Conservation (phyloP, 768 basidiomycete species). For the Thelephora ganbajun region DNA sequence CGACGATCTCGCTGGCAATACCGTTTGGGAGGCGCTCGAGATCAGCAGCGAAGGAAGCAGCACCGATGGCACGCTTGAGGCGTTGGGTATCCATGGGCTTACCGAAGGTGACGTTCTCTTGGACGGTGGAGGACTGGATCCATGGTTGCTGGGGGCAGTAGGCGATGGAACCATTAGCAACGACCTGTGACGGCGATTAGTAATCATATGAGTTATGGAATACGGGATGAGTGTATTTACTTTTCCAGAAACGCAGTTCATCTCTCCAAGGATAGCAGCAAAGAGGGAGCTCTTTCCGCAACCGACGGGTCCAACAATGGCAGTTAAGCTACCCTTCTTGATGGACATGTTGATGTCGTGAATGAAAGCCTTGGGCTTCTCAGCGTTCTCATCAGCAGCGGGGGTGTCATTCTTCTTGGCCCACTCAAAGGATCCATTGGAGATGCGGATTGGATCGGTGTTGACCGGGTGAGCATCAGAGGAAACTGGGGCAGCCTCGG, state of each 20-base stretch:
- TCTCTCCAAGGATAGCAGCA: slow-evolving; percentile 18
- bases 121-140: slow-evolving; percentile 17
- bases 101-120: slow-evolving; percentile 19
- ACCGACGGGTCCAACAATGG: slow-evolving; percentile 57
- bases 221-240: background rate
- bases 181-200: slow-evolving; percentile 4
- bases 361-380: slow-evolving; percentile 21
- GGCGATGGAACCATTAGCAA: slow-evolving; percentile 14
- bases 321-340: slow-evolving; percentile 43
- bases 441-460: slow-evolving; percentile 3
- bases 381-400: slow-evolving; percentile 4
- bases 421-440: background rate
- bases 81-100: slow-evolving; percentile 14
- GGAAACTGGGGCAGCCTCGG: slow-evolving; percentile 6
- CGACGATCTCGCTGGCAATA: slow-evolving; percentile 30
- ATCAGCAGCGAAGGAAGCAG: slow-evolving; percentile 17
- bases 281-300: slow-evolving; percentile 36
- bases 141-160: slow-evolving; percentile 21
- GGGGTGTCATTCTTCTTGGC: slow-evolving; percentile 2
- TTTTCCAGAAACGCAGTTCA: slow-evolving; percentile 14
- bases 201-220: background rate
- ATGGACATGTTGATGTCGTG: slow-evolving; percentile 36
- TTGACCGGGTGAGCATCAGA: slow-evolving; percentile 19
- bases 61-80: slow-evolving; percentile 15
- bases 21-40: slow-evolving; percentile 16